These are phyloP conservation scores for Cryptococcus floricola DNA, from an alignment of 1,284 basidiomycete species.

Conservation along the genomic window DNA sequence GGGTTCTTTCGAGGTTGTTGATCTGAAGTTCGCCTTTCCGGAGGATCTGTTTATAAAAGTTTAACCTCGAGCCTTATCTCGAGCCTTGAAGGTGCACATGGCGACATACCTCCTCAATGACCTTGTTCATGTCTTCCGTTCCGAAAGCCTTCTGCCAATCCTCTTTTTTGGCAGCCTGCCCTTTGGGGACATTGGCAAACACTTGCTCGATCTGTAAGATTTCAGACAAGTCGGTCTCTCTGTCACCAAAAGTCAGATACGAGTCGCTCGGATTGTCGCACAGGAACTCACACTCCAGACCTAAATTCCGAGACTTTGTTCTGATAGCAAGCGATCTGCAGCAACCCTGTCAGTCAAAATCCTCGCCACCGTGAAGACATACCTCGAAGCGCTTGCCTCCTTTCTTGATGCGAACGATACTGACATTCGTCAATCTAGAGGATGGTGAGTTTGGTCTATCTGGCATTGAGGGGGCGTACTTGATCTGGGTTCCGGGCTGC, in stretches of 20 bases:
- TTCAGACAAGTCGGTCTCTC: slow-evolving; percentile 90
- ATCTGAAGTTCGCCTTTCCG: slow-evolving; percentile 97
- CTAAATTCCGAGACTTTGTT: slow-evolving; percentile 98
- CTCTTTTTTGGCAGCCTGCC: slow-evolving; percentile 80
- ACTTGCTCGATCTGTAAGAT: slow-evolving; percentile 96
- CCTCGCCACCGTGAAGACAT: slow-evolving; percentile 14
- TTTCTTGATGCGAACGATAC: slow-evolving; percentile 91
- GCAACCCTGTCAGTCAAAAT: background rate
- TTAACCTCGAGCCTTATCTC: background rate
- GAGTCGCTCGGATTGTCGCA: slow-evolving; percentile 1
- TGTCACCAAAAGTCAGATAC: slow-evolving; percentile 35
- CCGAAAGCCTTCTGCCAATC: slow-evolving; percentile 91
- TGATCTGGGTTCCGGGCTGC: slow-evolving; percentile 45
- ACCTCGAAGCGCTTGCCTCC: slow-evolving; percentile 97
- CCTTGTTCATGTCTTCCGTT: slow-evolving; percentile 66
- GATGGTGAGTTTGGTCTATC: slow-evolving; percentile 3
- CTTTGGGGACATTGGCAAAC: slow-evolving; percentile 95
- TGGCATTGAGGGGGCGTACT: slow-evolving; percentile 21
- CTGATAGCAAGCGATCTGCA: slow-evolving; percentile 94
- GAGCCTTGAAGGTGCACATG: slow-evolving; percentile 11
- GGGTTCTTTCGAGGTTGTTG: slow-evolving; percentile 91
- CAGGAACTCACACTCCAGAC: slow-evolving; percentile 68
- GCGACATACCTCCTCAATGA: slow-evolving; percentile 70
- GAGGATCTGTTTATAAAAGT: slow-evolving; percentile 61
- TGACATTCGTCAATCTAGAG: slow-evolving; percentile 85